Evolutionary conservation across 305 asterid species (phyloP), one percentile per base, ranked within the genome.

Genomic region (Salvia sclarea): DNA sequence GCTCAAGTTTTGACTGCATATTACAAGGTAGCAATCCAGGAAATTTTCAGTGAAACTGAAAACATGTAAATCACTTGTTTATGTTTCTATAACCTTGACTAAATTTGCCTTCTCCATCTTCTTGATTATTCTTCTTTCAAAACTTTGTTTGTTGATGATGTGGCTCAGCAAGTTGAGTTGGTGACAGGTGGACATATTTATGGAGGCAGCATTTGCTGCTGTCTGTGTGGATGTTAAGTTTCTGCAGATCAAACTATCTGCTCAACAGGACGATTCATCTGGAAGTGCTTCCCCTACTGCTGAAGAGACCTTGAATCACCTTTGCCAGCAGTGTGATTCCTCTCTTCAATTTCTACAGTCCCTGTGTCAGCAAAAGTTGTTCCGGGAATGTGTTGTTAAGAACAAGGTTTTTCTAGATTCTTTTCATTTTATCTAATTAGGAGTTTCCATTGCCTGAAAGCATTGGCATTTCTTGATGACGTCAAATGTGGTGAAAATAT

Each of bases 251-350:
- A 88, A 81, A 81, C 82, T 95, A 62, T 86, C 90, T 62, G 79
- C 82, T 77, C 88, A 80, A 79, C 74, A 74, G 61, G 80, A 79
- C 20, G 91, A 84, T 68, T 66, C 80, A 75, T 56, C 80, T 71
- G 72, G 69, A 59, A 76, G 75, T 55, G 74, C 80, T 64, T 52
- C 82, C 64, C 84, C 88, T 79, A 79, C 79, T 18, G 82, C 81
- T 66, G 92, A 83, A 75, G 95, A 86, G 69, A 83, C 81, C 43
- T 73, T 89, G 81, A 84, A 84, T 78, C 90, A 88, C 78, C 92
- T 95, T 70, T 92, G 94, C 89, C 98, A 92, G 82, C 99, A 92
- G 78, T 92, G 99, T 33, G 97, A 92, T 78, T 90, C 96, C 58
- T 92, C 99, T 69, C 82, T 95, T 70, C 95, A 88, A 73, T 89